These are phyloP conservation scores for Jatropha multifida DNA, from an alignment of 441 rosid species.

Conservation along the genomic window DNA sequence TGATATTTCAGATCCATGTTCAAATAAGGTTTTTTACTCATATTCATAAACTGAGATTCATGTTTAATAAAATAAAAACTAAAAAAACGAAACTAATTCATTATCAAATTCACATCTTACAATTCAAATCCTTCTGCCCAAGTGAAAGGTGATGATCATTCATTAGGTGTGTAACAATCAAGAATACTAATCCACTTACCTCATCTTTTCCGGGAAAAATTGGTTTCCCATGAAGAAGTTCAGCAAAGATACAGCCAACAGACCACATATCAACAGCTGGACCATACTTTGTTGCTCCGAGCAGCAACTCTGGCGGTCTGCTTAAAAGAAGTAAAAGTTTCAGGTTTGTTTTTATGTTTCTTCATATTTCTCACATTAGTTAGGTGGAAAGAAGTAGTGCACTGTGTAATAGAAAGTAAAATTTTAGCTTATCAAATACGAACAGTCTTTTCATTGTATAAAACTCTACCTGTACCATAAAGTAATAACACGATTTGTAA, in stretches of 20 bases:
- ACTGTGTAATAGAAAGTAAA: background rate
- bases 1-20: too few relatives aligned
- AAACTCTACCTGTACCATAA: slow-evolving; percentile 86
- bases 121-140: background rate
- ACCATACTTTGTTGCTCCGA: slow-evolving; percentile 95
- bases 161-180: background rate
- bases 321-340: background rate
- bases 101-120: background rate
- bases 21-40: too few relatives aligned
- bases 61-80: background rate
- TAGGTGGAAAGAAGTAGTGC: background rate
- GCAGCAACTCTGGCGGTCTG: slow-evolving; percentile 97
- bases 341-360: background rate
- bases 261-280: slow-evolving; percentile 99
- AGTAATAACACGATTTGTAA: slow-evolving; percentile 91
- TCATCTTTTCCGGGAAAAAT: slow-evolving; percentile 92
- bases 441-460: background rate
- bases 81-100: background rate
- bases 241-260: slow-evolving; percentile 97
- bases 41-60: background rate
- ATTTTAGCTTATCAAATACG: background rate
- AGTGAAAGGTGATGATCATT: background rate
- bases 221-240: slow-evolving; percentile 85
- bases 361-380: background rate
- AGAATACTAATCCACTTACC: slow-evolving; percentile 31